A percentile compares a stretch with the other conserved stretches of the same genome.
Evolutionary conservation across 768 basidiomycete genomes (phyloP).

Genomic region (Panaeolus cyanescens): DNA sequence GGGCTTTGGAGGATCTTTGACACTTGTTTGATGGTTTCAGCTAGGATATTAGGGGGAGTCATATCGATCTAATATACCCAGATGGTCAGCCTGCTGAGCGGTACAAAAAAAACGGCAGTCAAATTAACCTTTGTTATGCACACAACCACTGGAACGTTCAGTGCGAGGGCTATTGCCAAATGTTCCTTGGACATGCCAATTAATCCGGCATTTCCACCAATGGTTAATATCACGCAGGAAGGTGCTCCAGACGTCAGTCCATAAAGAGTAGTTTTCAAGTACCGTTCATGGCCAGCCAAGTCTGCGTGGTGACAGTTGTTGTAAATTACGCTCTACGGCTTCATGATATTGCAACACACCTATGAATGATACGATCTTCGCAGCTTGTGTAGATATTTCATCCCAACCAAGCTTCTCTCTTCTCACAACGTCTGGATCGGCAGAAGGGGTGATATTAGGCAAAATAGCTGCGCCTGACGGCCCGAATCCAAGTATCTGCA

Average conservation of each 20-base stretch:
- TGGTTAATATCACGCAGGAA: conserved; percentile 89
- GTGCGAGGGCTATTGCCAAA: conserved; percentile 88
- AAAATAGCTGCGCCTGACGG: conserved; percentile 78
- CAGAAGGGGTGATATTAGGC: conserved; percentile 57
- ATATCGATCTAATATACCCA: conserved; percentile 74
- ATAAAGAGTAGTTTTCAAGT: conserved; percentile 90
- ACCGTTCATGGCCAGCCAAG: conserved; percentile 94
- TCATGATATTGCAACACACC: conserved; percentile 41
- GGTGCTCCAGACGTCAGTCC: conserved; percentile 94
- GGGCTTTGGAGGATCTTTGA: conserved; percentile 91
- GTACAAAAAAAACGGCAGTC: background rate
- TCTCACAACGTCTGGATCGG: conserved; percentile 64
- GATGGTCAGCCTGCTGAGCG: background rate
- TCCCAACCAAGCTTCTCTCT: conserved; percentile 95
- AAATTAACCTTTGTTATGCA: conserved; percentile 86
- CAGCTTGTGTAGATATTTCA: conserved; percentile 84
- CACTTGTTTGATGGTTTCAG: conserved; percentile 92
- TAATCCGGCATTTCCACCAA: conserved; percentile 92
- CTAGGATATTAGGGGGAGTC: conserved; percentile 91
- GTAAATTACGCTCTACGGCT: background rate
- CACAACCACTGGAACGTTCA: conserved; percentile 91
- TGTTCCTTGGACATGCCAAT: conserved; percentile 97
- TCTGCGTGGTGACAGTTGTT: conserved; percentile 47
- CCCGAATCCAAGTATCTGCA: conserved; percentile 86
- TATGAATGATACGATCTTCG: conserved; percentile 94